phyloP scores from a whole-genome alignment of 1,139 yeast genomes.

The Protomyces inouyei region DNA sequence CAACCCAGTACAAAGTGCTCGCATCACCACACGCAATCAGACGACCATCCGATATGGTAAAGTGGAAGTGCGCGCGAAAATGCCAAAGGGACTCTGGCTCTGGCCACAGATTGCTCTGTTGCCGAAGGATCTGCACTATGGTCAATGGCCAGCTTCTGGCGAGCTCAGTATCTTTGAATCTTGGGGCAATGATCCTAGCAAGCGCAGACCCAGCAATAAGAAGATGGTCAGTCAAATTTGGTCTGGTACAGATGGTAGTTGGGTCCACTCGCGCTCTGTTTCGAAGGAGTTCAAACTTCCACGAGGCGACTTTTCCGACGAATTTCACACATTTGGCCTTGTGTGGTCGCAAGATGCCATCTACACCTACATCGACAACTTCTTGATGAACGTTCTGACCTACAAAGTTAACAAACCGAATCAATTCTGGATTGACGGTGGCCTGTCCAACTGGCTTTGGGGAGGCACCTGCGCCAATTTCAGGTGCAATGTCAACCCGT shows the following conservation, averaged over 20 bases:
- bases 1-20: slow-evolving; percentile 30
- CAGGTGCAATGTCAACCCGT: slow-evolving; percentile 29
- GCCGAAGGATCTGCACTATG: slow-evolving; percentile 28
- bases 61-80: slow-evolving; percentile 30
- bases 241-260: slow-evolving; percentile 27
- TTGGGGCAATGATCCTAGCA: slow-evolving; percentile 30
- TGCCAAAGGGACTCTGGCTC: slow-evolving; percentile 31
- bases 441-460: slow-evolving; percentile 2
- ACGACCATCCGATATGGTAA: slow-evolving; percentile 27
- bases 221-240: slow-evolving; percentile 28
- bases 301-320: slow-evolving; percentile 16
- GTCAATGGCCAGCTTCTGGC: slow-evolving; percentile 32
- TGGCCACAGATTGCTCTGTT: slow-evolving; percentile 32
- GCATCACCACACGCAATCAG: slow-evolving; percentile 27
- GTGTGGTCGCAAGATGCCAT: slow-evolving; percentile 30
- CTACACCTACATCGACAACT: slow-evolving; percentile 30
- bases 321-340: slow-evolving; percentile 29
- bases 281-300: slow-evolving; percentile 23
- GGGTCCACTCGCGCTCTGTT: not conserved
- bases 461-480: not conserved
- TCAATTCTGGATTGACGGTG: slow-evolving; percentile 29
- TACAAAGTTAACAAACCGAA: slow-evolving; percentile 26
- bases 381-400: slow-evolving; percentile 26
- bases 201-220: slow-evolving; percentile 27
- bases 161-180: slow-evolving; percentile 30